Evolutionary conservation across 495 filamentous ascomycete species (phyloP).

Genomic region (Lophium mytilinum): DNA sequence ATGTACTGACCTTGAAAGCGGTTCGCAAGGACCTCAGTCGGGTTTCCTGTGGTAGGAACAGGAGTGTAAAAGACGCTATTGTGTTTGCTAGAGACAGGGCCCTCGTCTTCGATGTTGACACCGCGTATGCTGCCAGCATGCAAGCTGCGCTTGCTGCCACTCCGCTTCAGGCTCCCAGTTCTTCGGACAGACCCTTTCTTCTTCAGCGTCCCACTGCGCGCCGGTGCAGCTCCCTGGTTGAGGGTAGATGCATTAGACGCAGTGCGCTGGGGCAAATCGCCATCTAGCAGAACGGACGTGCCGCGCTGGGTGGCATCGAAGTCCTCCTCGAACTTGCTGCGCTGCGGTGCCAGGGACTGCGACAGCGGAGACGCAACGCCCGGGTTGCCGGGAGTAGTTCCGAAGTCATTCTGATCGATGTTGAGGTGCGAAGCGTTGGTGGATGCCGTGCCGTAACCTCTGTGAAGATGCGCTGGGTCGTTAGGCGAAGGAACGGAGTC

Average conservation of each 20-base stretch:
- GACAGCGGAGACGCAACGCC: slow-evolving; percentile 37
- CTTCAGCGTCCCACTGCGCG: slow-evolving; percentile 70
- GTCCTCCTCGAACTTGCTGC: slow-evolving; percentile 59
- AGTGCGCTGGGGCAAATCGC: slow-evolving; percentile 33
- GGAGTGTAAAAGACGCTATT: slow-evolving; percentile 85
- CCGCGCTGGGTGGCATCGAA: slow-evolving; percentile 62
- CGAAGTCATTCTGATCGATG: slow-evolving; percentile 28
- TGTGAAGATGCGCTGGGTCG: slow-evolving; percentile 22
- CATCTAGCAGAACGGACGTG: slow-evolving; percentile 48
- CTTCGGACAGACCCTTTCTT: slow-evolving; percentile 75
- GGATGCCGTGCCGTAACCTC: slow-evolving; percentile 26
- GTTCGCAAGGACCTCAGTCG: slow-evolving; percentile 81
- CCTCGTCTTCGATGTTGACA: slow-evolving; percentile 52
- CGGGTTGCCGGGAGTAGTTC: slow-evolving; percentile 34
- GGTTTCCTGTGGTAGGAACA: slow-evolving; percentile 76
- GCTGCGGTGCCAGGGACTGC: slow-evolving; percentile 32
- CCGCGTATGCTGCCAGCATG: slow-evolving; percentile 76
- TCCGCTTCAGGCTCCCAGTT: slow-evolving; percentile 67
- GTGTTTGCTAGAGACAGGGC: slow-evolving; percentile 54
- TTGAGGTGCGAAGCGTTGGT: slow-evolving; percentile 6
- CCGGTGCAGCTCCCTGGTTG: slow-evolving; percentile 38
- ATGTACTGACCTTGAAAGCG: slow-evolving; percentile 72
- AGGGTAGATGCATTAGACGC: slow-evolving; percentile 32
- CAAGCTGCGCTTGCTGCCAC: slow-evolving; percentile 57
- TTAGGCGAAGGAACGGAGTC: slow-evolving; percentile 25